Evolutionary conservation across 768 basidiomycete genomes (phyloP).

Genomic region (Lyophyllum atratum): DNA sequence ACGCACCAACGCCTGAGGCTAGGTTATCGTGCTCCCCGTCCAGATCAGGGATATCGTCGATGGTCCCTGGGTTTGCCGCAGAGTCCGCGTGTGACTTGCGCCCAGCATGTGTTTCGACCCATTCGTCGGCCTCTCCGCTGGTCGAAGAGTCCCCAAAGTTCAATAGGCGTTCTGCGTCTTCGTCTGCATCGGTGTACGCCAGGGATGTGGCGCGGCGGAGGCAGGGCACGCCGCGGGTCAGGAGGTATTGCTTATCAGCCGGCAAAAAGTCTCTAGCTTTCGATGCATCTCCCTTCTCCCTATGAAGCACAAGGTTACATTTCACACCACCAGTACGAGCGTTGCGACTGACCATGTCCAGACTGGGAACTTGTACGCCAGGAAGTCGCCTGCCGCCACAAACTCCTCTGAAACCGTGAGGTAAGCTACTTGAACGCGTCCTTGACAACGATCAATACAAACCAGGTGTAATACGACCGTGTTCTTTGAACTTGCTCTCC

Average conservation of each 20-base stretch:
- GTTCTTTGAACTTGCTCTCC: constrained; percentile 99
- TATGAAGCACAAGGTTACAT: constrained; percentile 30
- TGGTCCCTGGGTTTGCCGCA: constrained; percentile 59
- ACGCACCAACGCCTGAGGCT: constrained; percentile 41
- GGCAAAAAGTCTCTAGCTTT: constrained; percentile 94
- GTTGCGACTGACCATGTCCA: constrained; percentile 82
- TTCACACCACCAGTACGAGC: background rate
- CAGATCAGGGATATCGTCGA: constrained; percentile 87
- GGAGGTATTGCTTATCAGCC: constrained; percentile 92
- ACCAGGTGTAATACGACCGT: constrained; percentile 95
- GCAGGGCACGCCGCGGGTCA: constrained; percentile 96
- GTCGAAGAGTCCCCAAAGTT: constrained; percentile 71
- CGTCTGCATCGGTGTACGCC: constrained; percentile 93
- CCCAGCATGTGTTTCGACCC: constrained; percentile 98
- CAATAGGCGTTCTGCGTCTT: constrained; percentile 92
- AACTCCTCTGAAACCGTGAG: constrained; percentile 76
- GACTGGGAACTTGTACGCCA: constrained; percentile 97
- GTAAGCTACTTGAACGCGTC: constrained; percentile 21
- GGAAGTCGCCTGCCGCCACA: constrained; percentile 95
- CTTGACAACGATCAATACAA: constrained; percentile 22
- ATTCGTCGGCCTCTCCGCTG: constrained; percentile 75
- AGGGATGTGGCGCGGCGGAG: constrained; percentile 90
- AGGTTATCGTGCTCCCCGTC: constrained; percentile 56
- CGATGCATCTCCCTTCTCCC: constrained; percentile 90
- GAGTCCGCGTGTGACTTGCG: constrained; percentile 56